These are phyloP conservation scores for Clavispora phyllophila DNA, from an alignment of 805 yeast species.

Conservation along the genomic window DNA sequence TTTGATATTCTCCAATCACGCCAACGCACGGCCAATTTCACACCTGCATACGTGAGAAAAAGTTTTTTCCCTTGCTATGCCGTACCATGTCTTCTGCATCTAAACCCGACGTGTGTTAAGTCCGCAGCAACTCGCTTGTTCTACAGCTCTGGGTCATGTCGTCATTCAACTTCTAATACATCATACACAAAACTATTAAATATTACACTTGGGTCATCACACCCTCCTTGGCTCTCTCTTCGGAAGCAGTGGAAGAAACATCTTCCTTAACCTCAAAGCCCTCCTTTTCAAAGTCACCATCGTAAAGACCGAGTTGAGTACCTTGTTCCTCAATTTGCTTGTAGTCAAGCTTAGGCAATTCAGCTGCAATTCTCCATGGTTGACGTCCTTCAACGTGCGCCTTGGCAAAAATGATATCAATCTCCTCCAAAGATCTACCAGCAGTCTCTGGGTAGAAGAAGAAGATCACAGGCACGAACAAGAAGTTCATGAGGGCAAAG, in stretches of 20 bases:
- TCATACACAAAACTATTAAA: neutral
- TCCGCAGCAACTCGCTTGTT: neutral
- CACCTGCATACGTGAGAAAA: too few relatives aligned
- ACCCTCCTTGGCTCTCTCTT: neutral
- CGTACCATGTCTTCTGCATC: too few relatives aligned
- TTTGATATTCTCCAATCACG: too few relatives aligned
- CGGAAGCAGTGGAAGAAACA: constrained; percentile 18
- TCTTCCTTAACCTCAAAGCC: constrained; percentile 29
- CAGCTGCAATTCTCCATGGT: constrained; percentile 60
- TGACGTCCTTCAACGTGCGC: constrained; percentile 52
- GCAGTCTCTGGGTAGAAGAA: constrained; percentile 45
- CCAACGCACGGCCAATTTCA: too few relatives aligned
- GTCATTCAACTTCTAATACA: neutral
- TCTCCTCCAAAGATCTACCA: constrained; percentile 42
- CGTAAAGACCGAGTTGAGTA: constrained; percentile 50
- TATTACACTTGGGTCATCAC: neutral
- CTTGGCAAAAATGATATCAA: constrained; percentile 58
- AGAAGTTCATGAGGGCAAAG: constrained; percentile 36
- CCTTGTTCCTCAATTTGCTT: constrained; percentile 60
- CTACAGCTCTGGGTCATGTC: neutral
- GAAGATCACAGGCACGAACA: constrained; percentile 52
- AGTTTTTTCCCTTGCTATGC: too few relatives aligned
- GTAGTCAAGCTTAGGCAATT: constrained; percentile 53
- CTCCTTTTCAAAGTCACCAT: constrained; percentile 38
- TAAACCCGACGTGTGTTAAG: too few relatives aligned